phyloP scores from a whole-genome alignment of 495 filamentous ascomycete genomes.

The Aspergillus carlsbadensis region DNA sequence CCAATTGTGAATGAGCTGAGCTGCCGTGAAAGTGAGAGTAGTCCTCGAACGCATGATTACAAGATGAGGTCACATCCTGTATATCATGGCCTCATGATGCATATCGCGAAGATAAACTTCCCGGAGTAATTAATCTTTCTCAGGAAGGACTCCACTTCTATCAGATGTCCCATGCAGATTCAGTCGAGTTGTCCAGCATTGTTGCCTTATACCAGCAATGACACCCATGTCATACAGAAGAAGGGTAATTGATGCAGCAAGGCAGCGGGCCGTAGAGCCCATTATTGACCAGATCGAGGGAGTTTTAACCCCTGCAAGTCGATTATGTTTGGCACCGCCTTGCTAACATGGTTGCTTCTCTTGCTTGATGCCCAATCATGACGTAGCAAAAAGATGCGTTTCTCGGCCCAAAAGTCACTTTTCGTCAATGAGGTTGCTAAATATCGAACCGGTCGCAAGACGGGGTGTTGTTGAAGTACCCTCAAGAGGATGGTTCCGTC shows the following conservation, averaged over 20 bases:
- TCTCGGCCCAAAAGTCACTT: background rate
- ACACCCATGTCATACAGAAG: background rate
- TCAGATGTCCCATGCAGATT: no score
- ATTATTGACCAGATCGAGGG: background rate
- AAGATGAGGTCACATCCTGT: no score
- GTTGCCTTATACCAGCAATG: background rate
- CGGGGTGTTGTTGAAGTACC: no score
- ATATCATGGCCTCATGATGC: background rate
- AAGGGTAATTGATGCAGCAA: background rate
- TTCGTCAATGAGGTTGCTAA: background rate
- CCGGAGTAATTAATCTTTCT: background rate
- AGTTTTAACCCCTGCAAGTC: background rate
- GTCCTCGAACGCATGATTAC: no score
- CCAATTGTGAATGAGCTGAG: no score
- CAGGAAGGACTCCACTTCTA: background rate
- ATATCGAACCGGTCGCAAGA: no score
- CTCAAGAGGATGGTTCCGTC: no score
- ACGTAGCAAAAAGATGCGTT: slow-evolving; percentile 14
- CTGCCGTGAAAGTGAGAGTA: no score
- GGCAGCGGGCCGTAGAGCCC: background rate
- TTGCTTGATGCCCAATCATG: slow-evolving; percentile 24
- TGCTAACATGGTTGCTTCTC: slow-evolving; percentile 13
- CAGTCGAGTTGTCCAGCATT: background rate
- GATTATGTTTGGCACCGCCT: slow-evolving; percentile 9
- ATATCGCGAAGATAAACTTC: background rate